Evolutionary conservation across 495 filamentous ascomycete species (phyloP).

Genomic region (Aeminium ludgeri): DNA sequence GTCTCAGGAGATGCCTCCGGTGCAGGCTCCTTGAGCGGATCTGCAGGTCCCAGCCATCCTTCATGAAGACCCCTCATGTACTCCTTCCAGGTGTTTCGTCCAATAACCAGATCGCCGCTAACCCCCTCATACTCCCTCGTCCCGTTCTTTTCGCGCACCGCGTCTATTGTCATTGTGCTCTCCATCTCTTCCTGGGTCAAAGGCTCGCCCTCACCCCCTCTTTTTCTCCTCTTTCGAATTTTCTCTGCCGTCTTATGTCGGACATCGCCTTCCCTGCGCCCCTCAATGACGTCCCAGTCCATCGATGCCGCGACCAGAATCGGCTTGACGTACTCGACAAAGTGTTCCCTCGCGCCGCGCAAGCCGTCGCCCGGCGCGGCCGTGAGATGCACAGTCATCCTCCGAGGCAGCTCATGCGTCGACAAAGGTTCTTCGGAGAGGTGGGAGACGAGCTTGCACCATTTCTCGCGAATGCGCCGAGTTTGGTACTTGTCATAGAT

Average conservation of each 20-base stretch:
- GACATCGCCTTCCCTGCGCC: conserved; percentile 73
- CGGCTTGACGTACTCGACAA: conserved; percentile 89
- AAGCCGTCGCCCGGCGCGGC: conserved; percentile 76
- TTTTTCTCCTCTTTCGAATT: conserved; percentile 50
- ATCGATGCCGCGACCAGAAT: conserved; percentile 75
- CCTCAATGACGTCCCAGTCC: conserved; percentile 92
- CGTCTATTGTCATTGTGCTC: conserved; percentile 16
- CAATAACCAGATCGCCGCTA: conserved; percentile 72
- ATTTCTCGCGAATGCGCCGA: conserved; percentile 63
- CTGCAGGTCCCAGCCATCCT: conserved; percentile 82
- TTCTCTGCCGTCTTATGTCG: conserved; percentile 64
- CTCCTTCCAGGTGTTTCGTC: conserved; percentile 93
- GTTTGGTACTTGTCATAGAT: conserved; percentile 87
- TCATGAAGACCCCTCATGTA: conserved; percentile 88
- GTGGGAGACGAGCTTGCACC: conserved; percentile 75
- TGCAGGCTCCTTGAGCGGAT: conserved; percentile 27
- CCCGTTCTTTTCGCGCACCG: conserved; percentile 29
- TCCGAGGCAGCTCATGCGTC: conserved; percentile 56
- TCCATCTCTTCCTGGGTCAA: conserved; percentile 37
- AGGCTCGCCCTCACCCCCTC: conserved; percentile 31
- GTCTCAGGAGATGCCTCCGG: conserved; percentile 2
- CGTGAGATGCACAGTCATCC: conserved; percentile 70
- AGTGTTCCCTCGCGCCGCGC: conserved; percentile 71
- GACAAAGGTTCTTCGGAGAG: conserved; percentile 60
- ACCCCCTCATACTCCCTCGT: conserved; percentile 55